A percentile compares a stretch with the other conserved stretches of the same genome.
These are phyloP conservation scores for Diplosphaera chodatii DNA, from an alignment of 139 green algal species.

Conservation along the genomic window DNA sequence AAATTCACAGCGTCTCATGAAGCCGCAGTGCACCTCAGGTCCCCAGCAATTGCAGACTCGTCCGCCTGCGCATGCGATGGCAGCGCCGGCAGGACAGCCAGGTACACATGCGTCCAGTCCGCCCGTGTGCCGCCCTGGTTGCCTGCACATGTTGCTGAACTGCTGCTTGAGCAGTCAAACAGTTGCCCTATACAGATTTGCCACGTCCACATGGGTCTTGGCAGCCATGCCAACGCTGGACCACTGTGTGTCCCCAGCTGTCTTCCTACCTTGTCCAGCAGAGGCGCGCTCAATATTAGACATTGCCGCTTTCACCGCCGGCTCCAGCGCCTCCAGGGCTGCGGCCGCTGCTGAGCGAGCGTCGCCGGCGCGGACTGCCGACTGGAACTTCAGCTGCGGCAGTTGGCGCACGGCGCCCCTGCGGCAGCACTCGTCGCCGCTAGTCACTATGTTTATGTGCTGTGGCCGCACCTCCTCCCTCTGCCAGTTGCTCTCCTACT, in stretches of 20 bases:
- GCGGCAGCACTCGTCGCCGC: too few relatives aligned
- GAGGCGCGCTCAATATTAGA: neutral
- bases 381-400: conserved; percentile 47
- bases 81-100: conserved; percentile 53
- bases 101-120: conserved; percentile 87
- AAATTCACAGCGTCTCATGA: too few relatives aligned
- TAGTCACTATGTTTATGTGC: too few relatives aligned
- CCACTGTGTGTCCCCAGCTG: too few relatives aligned
- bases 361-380: conserved; percentile 62
- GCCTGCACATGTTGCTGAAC: too few relatives aligned
- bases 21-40: conserved; percentile 40
- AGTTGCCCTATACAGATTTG: too few relatives aligned
- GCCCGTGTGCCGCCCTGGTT: conserved; percentile 12
- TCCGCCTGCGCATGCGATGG: conserved; percentile 27
- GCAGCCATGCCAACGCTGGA: too few relatives aligned
- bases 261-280: neutral
- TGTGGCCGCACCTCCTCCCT: too few relatives aligned
- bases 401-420: conserved; percentile 65
- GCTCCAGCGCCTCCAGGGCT: conserved; percentile 70
- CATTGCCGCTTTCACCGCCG: conserved; percentile 31
- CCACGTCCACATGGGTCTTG: too few relatives aligned
- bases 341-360: conserved; percentile 48
- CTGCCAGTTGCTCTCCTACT: too few relatives aligned
- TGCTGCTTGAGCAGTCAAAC: too few relatives aligned
- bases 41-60: conserved; percentile 48